Base-by-base conservation (phyloP, 2,329 filamentous ascomycete species). In the Rhynchosporium graminicola region DNA sequence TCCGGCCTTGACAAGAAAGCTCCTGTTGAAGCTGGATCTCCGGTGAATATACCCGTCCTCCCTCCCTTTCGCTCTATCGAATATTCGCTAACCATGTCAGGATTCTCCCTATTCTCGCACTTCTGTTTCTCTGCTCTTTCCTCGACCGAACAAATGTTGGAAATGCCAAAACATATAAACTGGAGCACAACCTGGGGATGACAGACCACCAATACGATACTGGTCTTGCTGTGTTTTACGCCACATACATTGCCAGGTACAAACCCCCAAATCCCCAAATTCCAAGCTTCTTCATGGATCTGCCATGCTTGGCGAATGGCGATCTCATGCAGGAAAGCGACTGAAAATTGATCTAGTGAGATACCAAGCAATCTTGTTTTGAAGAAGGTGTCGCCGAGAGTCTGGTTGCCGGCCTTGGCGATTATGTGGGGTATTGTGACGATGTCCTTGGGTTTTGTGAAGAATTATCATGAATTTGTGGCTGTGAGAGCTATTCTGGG, bases 141-240 rank as follows among this genome's bases (percentile, higher is more conserved):
- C 77, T 84, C 60, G 88, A 90, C 73, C 81, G 88, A 47, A 89
- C 87, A n/a, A 91, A 90, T 71, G 85, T 90, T 43, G 88, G 87
- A 43, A 90, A 90, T 70, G 87, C 87, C 29, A 85, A 85, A 64
- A 84, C 90, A 8, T 80, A 87, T 57, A 83, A 84, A 0, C 78
- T 91, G 13, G 83, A 88, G 67, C 67, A 76, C 0, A 83, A 87
- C 68, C 73, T 88, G 1, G 71, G 76, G 50, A 84, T 91, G 66
- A 82, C 76, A 4, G 83, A 87, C 62, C 76, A 80, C 60, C 84
- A 90, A 70, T 90, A 89, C 73, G 83, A 86, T 54, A 81, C 84
- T 47, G 86, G 86, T 1, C 76, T 90, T 36, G 80, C 84, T 12
- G 83, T 87, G 1, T 89, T 87, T 69, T 89, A 88, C 73, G 82